Evolutionary conservation across 805 yeast species (phyloP).

Genomic region (Metschnikowia peoriensis): DNA sequence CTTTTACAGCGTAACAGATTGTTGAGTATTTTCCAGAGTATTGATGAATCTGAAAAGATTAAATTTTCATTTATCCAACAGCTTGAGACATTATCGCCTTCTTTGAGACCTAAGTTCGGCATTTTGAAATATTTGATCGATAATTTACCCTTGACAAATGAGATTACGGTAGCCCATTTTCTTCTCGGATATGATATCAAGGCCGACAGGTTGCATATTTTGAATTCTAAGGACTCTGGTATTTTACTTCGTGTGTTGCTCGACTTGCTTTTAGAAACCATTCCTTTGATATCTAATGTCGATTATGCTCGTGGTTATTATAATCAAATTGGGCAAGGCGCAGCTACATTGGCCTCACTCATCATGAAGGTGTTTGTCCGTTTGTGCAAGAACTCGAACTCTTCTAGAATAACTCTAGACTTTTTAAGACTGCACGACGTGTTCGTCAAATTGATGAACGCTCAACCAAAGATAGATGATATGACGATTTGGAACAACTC

Average conservation of each 20-base stretch:
- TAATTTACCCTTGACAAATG: slow-evolving; percentile 44
- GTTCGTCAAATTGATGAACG: slow-evolving; percentile 48
- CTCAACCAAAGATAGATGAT: slow-evolving; percentile 54
- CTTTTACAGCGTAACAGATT: slow-evolving; percentile 56
- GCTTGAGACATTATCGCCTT: slow-evolving; percentile 35
- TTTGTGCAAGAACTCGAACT: slow-evolving; percentile 54
- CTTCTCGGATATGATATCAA: slow-evolving; percentile 66
- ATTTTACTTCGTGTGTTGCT: slow-evolving; percentile 53
- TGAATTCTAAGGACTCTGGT: slow-evolving; percentile 49
- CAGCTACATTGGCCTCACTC: slow-evolving; percentile 56
- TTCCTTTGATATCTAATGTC: slow-evolving; percentile 40
- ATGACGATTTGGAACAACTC: slow-evolving; percentile 53
- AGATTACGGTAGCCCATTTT: slow-evolving; percentile 65
- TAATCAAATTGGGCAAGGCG: slow-evolving; percentile 47
- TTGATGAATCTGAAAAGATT: slow-evolving; percentile 75
- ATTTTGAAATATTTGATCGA: slow-evolving; percentile 57
- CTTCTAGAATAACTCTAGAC: slow-evolving; percentile 50
- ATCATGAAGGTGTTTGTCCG: slow-evolving; percentile 62
- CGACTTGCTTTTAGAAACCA: slow-evolving; percentile 45
- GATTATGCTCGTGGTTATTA: slow-evolving; percentile 33
- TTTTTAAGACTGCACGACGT: slow-evolving; percentile 51
- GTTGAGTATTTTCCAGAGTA: slow-evolving; percentile 66
- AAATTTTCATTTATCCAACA: slow-evolving; percentile 72
- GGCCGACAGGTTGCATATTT: slow-evolving; percentile 48
- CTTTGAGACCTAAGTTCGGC: slow-evolving; percentile 50